These are phyloP conservation scores for Torulaspora maleeae DNA, from an alignment of 805 yeast genomes.

Conservation along the genomic window DNA sequence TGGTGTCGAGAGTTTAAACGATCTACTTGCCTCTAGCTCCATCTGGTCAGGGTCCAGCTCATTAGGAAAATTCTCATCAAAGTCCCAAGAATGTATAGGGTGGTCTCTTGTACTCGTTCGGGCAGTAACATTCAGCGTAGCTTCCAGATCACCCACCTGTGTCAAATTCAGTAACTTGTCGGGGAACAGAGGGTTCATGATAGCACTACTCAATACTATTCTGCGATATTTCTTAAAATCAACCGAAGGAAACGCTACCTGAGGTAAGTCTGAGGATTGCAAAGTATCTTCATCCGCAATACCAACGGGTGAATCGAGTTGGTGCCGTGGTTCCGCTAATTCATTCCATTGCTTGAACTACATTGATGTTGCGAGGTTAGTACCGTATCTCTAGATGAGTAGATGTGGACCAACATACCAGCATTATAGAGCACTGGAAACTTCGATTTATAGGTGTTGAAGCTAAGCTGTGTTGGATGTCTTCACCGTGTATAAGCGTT, in stretches of 20 bases:
- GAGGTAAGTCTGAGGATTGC: constrained; percentile 32
- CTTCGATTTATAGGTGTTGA: not conserved
- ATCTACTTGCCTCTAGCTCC: constrained; percentile 5
- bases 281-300: constrained; percentile 24
- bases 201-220: constrained; percentile 24
- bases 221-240: constrained; percentile 16
- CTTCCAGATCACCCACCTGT: constrained; percentile 18
- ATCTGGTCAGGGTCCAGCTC: constrained; percentile 21
- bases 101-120: not conserved
- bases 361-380: not conserved
- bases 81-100: constrained; percentile 20
- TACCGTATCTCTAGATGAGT: not conserved
- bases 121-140: constrained; percentile 9
- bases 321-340: constrained; percentile 45
- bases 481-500: not conserved
- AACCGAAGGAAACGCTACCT: constrained; percentile 22
- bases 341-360: constrained; percentile 51
- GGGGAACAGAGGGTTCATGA: constrained; percentile 31
- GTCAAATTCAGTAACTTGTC: constrained; percentile 9
- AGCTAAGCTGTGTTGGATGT: not conserved
- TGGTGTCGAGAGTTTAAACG: constrained; percentile 19
- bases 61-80: constrained; percentile 28
- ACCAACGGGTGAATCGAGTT: constrained; percentile 35
- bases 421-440: not conserved
- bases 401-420: constrained; percentile 2